Evolutionary conservation across 225 moss, liverwort and hornwort genomes (phyloP).

Genomic region (Rhytidiadelphus loreus): DNA sequence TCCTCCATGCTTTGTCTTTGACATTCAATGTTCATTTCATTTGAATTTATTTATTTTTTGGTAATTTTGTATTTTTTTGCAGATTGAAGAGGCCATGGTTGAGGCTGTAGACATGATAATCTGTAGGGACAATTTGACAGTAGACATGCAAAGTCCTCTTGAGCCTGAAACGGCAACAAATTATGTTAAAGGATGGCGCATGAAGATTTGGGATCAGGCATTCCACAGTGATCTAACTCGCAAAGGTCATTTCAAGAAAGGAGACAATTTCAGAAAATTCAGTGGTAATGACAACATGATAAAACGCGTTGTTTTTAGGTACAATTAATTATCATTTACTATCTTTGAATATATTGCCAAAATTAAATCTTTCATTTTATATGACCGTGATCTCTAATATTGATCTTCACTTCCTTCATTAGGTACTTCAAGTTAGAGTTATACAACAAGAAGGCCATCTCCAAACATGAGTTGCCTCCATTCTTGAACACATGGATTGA

Average conservation of each 20-base stretch:
- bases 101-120: fast-evolving
- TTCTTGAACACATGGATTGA: background rate
- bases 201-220: background rate
- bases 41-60: too few species aligned
- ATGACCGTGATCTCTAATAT: background rate
- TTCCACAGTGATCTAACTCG: fast-evolving
- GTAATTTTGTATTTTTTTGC: background rate
- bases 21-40: too few species aligned
- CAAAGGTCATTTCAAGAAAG: background rate
- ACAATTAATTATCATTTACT: background rate
- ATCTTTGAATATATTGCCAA: too few species aligned
- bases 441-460: background rate
- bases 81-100: background rate
- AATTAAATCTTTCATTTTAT: background rate
- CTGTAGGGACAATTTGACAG: background rate
- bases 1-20: too few species aligned
- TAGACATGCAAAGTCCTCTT: background rate
- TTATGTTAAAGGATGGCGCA: background rate
- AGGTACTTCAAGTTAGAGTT: background rate
- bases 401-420: too few species aligned
- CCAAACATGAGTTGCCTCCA: background rate
- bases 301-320: background rate
- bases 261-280: background rate
- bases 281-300: fast-evolving
- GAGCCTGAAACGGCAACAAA: fast-evolving